These are phyloP conservation scores for Raffaelea deltoideospora DNA, from an alignment of 2,329 filamentous ascomycete genomes.

Conservation along the genomic window DNA sequence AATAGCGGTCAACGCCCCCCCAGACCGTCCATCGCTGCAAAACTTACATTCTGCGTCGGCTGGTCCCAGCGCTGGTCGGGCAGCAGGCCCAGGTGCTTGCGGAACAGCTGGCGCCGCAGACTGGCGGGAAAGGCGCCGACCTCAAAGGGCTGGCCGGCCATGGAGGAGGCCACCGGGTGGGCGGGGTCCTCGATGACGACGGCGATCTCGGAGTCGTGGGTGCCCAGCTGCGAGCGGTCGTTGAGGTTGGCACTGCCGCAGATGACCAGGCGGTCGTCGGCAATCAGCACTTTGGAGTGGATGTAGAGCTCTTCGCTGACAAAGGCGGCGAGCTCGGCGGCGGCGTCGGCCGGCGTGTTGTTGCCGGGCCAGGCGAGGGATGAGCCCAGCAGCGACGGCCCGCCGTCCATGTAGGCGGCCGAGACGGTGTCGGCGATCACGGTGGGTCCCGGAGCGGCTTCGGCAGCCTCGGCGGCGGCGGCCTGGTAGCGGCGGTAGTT, in stretches of 20 bases:
- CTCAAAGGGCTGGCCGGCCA: slow-evolving; percentile 57
- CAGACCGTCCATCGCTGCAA: no score
- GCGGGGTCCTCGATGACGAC: slow-evolving; percentile 71
- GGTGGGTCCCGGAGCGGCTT: neutral
- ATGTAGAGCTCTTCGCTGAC: slow-evolving; percentile 49
- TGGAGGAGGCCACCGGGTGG: slow-evolving; percentile 46
- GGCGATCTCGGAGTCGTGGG: slow-evolving; percentile 78
- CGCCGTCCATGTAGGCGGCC: slow-evolving; percentile 69
- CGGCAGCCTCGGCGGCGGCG: slow-evolving; percentile 33
- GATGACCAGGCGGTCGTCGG: slow-evolving; percentile 68
- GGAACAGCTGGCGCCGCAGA: slow-evolving; percentile 70
- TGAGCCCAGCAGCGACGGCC: slow-evolving; percentile 54
- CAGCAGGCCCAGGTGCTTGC: slow-evolving; percentile 76
- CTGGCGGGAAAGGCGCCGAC: slow-evolving; percentile 63
- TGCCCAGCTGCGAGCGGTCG: slow-evolving; percentile 60
- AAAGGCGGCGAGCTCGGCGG: slow-evolving; percentile 43
- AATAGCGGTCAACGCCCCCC: no score
- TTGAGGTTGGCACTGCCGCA: slow-evolving; percentile 53
- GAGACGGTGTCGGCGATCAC: slow-evolving; percentile 61
- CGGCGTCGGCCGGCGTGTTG: slow-evolving; percentile 14
- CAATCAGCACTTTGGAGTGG: slow-evolving; percentile 60
- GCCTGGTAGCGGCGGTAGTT: slow-evolving; percentile 60
- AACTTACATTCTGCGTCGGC: slow-evolving; percentile 48
- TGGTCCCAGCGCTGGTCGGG: slow-evolving; percentile 54
- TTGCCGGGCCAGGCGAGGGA: neutral